Evolutionary conservation across 805 yeast genomes (phyloP).

Genomic region (Zygotorulaspora florentina): DNA sequence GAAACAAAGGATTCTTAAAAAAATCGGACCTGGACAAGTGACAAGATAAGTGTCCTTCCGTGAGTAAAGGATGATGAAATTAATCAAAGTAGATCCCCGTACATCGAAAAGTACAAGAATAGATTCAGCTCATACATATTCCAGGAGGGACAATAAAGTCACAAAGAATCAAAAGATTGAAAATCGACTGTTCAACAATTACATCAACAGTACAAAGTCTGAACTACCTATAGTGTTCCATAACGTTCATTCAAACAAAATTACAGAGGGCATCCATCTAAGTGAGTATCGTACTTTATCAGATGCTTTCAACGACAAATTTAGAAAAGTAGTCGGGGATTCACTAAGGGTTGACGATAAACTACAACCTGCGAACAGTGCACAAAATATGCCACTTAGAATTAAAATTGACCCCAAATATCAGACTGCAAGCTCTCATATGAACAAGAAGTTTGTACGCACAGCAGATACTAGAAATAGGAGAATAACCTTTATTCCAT

Average conservation of each 20-base stretch:
- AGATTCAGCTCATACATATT: not conserved
- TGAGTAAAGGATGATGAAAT: conserved; percentile 5
- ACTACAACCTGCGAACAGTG: not conserved
- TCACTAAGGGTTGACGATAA: not conserved
- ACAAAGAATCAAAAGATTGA: not conserved
- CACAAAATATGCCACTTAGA: not conserved
- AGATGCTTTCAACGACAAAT: conserved; percentile 1
- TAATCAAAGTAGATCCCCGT: conserved; percentile 17
- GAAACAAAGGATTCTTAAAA: not conserved
- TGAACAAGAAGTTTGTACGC: conserved; percentile 2
- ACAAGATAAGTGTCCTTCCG: not conserved
- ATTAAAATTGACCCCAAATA: conserved; percentile 11
- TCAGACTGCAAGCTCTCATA: conserved; percentile 2
- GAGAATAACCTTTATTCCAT: conserved; percentile 11
- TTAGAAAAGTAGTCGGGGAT: not conserved
- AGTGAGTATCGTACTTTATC: conserved; percentile 1
- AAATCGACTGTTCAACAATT: not conserved
- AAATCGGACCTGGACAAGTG: not conserved
- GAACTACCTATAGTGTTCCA: conserved; percentile 10
- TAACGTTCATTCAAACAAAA: conserved; percentile 7
- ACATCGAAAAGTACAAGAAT: conserved; percentile 4
- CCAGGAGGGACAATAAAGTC: not conserved
- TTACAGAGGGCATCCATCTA: not conserved
- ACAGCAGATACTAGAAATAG: not conserved
- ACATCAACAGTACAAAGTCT: not conserved